Percentiles rank a stretch among this genome's conserved stretches.
Conservation (phyloP, 176 grass and related monocot genomes). For the Carex parvula region DNA sequence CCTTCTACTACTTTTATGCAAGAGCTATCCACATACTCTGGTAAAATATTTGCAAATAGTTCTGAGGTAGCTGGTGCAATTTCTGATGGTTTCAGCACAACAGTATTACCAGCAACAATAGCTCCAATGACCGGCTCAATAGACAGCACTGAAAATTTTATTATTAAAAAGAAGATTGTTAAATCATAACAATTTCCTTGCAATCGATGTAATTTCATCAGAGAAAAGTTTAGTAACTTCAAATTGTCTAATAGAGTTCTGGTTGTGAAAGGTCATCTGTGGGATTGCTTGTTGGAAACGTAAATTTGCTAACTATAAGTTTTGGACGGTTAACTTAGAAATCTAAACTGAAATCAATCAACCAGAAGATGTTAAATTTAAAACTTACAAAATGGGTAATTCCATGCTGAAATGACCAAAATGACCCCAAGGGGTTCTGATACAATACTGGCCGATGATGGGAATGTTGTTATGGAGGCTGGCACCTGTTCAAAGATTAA, state of each 20-base stretch:
- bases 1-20: conserved; percentile 93
- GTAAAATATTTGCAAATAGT: conserved; percentile 65
- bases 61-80: conserved; percentile 68
- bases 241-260: neutral
- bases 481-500: conserved; percentile 44
- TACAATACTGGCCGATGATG: conserved; percentile 64
- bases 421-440: conserved; percentile 80
- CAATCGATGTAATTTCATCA: neutral
- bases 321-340: neutral
- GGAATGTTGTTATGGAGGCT: conserved; percentile 55
- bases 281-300: neutral
- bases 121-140: conserved; percentile 87
- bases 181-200: neutral
- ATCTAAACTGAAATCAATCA: neutral
- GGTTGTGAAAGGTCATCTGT: neutral
- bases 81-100: conserved; percentile 90
- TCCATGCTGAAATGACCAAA: conserved; percentile 91
- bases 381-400: conserved; percentile 89
- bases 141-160: conserved; percentile 52
- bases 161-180: conserved; percentile 14
- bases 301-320: neutral
- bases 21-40: conserved; percentile 76
- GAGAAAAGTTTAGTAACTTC: neutral
- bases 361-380: neutral
- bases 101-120: conserved; percentile 75